phyloP scores from a whole-genome alignment of 2,329 filamentous ascomycete genomes.

The Neoarthrinium moseri region DNA sequence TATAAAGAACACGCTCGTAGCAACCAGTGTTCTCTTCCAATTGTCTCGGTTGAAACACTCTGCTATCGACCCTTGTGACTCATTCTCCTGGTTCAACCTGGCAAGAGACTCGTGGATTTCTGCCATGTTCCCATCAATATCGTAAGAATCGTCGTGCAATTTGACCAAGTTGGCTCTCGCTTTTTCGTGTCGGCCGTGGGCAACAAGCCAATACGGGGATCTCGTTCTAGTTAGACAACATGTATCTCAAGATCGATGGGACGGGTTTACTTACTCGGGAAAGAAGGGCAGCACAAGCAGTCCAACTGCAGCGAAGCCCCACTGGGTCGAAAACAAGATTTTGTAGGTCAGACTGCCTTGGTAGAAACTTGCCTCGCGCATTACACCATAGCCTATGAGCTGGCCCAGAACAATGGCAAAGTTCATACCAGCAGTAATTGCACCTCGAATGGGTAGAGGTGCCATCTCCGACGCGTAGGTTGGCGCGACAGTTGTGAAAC shows the following conservation, averaged over 20 bases:
- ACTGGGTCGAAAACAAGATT: conserved; percentile 29
- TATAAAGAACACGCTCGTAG: conserved; percentile 25
- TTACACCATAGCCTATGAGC: conserved; percentile 18
- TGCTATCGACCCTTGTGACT: conserved; percentile 17
- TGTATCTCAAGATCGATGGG: not conserved
- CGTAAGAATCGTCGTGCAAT: conserved; percentile 23
- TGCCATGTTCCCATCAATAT: conserved; percentile 29
- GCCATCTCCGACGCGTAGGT: conserved; percentile 22
- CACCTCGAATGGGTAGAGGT: conserved; percentile 21
- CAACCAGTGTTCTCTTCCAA: conserved; percentile 21
- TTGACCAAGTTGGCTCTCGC: conserved; percentile 25
- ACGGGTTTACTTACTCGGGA: not conserved
- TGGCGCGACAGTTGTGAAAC: conserved; percentile 18
- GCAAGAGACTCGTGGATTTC: conserved; percentile 25
- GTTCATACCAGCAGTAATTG: conserved; percentile 21
- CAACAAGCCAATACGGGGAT: conserved; percentile 28
- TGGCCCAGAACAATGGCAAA: conserved; percentile 22
- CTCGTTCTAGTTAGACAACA: no score
- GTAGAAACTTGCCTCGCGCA: conserved; percentile 23
- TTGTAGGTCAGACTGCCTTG: conserved; percentile 20
- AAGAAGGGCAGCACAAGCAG: conserved; percentile 23
- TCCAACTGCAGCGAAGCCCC: conserved; percentile 26
- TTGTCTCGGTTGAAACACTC: conserved; percentile 20
- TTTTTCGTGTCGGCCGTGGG: conserved; percentile 23
- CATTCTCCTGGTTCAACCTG: conserved; percentile 19